phyloP scores from a whole-genome alignment of 495 filamentous ascomycete genomes.

The Penicillium waksmanii region DNA sequence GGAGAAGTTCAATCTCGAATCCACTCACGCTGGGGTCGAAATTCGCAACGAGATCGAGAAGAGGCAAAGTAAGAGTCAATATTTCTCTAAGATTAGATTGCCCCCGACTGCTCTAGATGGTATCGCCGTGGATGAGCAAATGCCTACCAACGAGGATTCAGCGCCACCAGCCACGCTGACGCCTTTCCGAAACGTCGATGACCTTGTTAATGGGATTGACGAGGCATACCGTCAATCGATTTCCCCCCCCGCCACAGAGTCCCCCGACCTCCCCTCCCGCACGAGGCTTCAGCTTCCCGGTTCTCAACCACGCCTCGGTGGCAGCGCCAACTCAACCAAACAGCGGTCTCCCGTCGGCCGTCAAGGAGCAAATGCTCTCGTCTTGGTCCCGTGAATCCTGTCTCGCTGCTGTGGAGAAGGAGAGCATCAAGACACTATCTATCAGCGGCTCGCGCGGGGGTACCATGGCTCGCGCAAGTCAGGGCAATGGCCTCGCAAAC shows the following conservation, averaged over 20 bases:
- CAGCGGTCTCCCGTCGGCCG: slow-evolving; percentile 40
- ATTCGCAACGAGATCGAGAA: slow-evolving; percentile 77
- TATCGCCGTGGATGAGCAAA: slow-evolving; percentile 39
- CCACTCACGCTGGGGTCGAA: slow-evolving; percentile 62
- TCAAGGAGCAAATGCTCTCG: slow-evolving; percentile 72
- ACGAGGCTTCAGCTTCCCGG: slow-evolving; percentile 63
- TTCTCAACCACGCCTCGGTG: slow-evolving; percentile 46
- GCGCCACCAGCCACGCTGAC: slow-evolving; percentile 26
- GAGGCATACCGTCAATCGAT: slow-evolving; percentile 63
- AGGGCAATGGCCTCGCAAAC: slow-evolving; percentile 55
- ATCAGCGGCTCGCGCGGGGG: slow-evolving; percentile 71
- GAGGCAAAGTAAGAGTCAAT: slow-evolving; percentile 70
- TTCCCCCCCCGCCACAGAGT: slow-evolving; percentile 65
- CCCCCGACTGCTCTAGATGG: slow-evolving; percentile 56
- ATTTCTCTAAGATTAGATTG: slow-evolving; percentile 67
- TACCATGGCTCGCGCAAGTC: slow-evolving; percentile 60
- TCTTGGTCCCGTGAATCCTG: slow-evolving; percentile 78
- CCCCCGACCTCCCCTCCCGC: slow-evolving; percentile 75
- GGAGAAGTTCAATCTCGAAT: slow-evolving; percentile 77
- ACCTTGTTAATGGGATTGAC: slow-evolving; percentile 73
- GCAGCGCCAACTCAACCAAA: slow-evolving; percentile 31
- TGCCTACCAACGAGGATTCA: slow-evolving; percentile 10
- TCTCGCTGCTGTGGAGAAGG: slow-evolving; percentile 66
- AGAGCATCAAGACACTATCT: slow-evolving; percentile 68
- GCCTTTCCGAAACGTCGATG: slow-evolving; percentile 49